These are phyloP conservation scores for Scutellaria galericulata DNA, from an alignment of 257 asterid species.

Conservation along the genomic window DNA sequence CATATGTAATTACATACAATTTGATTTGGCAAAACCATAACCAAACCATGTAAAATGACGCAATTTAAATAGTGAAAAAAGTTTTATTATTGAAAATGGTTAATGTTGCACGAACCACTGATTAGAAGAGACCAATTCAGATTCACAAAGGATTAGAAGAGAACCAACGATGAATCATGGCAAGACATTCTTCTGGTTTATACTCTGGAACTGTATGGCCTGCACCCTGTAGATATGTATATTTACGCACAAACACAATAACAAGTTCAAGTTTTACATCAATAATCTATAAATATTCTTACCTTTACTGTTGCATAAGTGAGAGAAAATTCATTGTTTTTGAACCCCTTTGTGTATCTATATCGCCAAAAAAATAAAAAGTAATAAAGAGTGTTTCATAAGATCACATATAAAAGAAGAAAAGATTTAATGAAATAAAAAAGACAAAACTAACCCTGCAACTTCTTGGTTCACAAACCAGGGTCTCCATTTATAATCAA, in stretches of 20 bases:
- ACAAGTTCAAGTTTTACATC: too few species aligned
- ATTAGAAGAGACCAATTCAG: too few species aligned
- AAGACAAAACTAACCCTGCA: neutral
- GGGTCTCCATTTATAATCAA: neutral
- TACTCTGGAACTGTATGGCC: neutral
- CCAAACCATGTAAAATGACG: too few species aligned
- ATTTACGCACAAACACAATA: neutral
- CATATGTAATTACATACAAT: too few species aligned
- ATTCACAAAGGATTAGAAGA: neutral
- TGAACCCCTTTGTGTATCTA: neutral
- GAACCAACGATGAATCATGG: neutral
- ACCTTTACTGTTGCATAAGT: conserved; percentile 13
- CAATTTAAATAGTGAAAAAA: too few species aligned
- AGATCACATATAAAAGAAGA: neutral
- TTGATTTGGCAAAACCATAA: too few species aligned
- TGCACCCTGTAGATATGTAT: neutral
- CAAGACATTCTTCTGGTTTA: neutral
- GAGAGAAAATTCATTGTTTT: neutral
- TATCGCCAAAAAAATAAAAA: neutral
- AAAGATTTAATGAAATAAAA: too few species aligned
- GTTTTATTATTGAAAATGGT: too few species aligned
- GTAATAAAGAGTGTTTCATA: neutral
- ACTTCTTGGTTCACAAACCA: neutral
- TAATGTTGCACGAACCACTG: too few species aligned
- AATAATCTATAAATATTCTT: neutral